Percentiles rank a stretch among this genome's conserved stretches.
phyloP scores from a whole-genome alignment of 2,329 filamentous ascomycete species.

The Sordariomycetes sp. region DNA sequence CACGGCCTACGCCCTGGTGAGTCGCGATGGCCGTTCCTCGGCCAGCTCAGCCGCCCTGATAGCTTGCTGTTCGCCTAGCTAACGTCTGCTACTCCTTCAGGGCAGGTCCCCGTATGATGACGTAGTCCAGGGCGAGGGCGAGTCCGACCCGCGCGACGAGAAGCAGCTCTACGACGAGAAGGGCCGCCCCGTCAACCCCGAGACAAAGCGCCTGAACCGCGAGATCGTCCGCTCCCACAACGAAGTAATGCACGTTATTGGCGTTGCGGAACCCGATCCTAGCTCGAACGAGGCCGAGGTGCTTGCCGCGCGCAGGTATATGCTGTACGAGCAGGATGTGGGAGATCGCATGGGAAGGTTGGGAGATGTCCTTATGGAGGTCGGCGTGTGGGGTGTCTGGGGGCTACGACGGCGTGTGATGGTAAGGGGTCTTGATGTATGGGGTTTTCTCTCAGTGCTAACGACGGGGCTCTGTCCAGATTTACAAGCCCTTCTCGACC shows the following conservation, averaged over 20 bases:
- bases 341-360: conserved; percentile 26
- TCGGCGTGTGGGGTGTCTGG: conserved; percentile 39
- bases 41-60: background rate
- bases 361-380: conserved; percentile 24
- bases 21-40: conserved; percentile 8
- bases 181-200: conserved; percentile 43
- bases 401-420: conserved; percentile 44
- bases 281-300: conserved; percentile 25
- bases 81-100: conserved; percentile 17
- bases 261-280: conserved; percentile 48
- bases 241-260: conserved; percentile 53
- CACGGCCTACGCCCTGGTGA: conserved; percentile 45
- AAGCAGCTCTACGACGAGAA: conserved; percentile 42
- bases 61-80: background rate
- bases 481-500: conserved; percentile 38
- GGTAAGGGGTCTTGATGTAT: conserved; percentile 18
- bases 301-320: conserved; percentile 19
- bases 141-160: conserved; percentile 26
- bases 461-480: conserved; percentile 18
- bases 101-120: conserved; percentile 52
- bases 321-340: conserved; percentile 31
- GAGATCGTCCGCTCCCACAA: conserved; percentile 51
- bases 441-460: background rate
- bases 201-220: conserved; percentile 42
- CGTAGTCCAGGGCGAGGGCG: conserved; percentile 37